Conservation (phyloP, 805 yeast genomes). For the Lachancea waltii region DNA sequence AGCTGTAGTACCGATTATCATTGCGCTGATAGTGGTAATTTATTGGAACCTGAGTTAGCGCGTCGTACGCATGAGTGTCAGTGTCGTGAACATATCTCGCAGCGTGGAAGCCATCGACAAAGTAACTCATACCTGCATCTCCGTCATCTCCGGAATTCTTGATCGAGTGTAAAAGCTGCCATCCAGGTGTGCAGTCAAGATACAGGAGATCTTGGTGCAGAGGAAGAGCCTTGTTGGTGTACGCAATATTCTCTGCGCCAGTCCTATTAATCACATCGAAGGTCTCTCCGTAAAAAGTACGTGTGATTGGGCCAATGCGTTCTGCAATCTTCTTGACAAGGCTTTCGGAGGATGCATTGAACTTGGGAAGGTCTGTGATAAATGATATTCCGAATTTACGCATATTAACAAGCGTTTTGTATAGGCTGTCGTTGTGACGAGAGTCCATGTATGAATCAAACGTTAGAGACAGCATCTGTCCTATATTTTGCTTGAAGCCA, state of each 20-base stretch:
- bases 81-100: constrained; percentile 46
- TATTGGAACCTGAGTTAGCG: constrained; percentile 55
- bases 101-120: constrained; percentile 65
- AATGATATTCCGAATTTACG: constrained; percentile 53
- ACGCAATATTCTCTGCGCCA: constrained; percentile 60
- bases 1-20: constrained; percentile 53
- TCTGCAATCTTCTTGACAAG: constrained; percentile 43
- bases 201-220: constrained; percentile 73
- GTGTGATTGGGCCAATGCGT: constrained; percentile 59
- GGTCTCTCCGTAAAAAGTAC: constrained; percentile 64
- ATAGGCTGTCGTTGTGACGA: constrained; percentile 30
- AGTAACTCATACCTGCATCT: constrained; percentile 60
- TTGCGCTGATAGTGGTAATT: constrained; percentile 63
- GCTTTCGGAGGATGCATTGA: constrained; percentile 23
- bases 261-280: constrained; percentile 56
- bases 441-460: constrained; percentile 38
- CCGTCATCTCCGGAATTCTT: constrained; percentile 40
- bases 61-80: constrained; percentile 60
- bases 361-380: constrained; percentile 47
- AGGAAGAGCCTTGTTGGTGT: constrained; percentile 57
- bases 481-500: constrained; percentile 18
- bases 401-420: constrained; percentile 38
- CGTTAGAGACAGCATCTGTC: constrained; percentile 27
- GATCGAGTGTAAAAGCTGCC: constrained; percentile 60
- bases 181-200: constrained; percentile 77